These are phyloP conservation scores for Melampsora larici-populina DNA, from an alignment of 1,284 basidiomycete species.

Conservation along the genomic window DNA sequence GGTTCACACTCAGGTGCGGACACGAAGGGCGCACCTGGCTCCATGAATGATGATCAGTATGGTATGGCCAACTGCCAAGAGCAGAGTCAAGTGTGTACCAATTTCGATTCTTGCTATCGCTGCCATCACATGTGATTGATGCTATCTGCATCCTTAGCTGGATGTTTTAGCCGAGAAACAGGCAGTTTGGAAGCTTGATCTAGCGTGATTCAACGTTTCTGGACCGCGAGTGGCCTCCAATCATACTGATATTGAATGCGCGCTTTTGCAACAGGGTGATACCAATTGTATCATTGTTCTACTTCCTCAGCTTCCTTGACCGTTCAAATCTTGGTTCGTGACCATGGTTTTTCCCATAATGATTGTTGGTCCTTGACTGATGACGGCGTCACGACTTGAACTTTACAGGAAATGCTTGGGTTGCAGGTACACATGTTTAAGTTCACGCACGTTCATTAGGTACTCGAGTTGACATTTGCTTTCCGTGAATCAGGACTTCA, in stretches of 20 bases:
- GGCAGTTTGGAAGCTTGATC: background rate
- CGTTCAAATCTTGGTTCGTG: constrained; percentile 37
- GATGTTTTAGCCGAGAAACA: background rate
- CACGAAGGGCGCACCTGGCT: too few species aligned
- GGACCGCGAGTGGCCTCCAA: background rate
- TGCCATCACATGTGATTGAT: too few species aligned
- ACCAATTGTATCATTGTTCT: constrained; percentile 36
- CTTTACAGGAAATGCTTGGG: constrained; percentile 34
- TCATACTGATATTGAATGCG: background rate
- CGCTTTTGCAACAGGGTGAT: background rate
- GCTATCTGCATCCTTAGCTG: background rate
- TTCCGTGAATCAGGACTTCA: constrained; percentile 11
- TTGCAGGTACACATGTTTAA: constrained; percentile 9
- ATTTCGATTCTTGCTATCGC: too few species aligned
- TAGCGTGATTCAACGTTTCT: background rate
- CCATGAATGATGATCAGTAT: too few species aligned
- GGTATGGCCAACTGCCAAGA: too few species aligned
- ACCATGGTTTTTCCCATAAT: background rate
- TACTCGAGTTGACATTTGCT: background rate
- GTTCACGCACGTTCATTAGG: background rate
- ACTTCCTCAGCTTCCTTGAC: constrained; percentile 38
- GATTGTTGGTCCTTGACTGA: background rate
- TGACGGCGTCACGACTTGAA: background rate
- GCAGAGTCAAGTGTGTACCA: too few species aligned
- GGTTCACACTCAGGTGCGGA: too few species aligned